Evolutionary conservation across 2,329 filamentous ascomycete genomes (phyloP).

Genomic region (Parastagonospora nodorum): DNA sequence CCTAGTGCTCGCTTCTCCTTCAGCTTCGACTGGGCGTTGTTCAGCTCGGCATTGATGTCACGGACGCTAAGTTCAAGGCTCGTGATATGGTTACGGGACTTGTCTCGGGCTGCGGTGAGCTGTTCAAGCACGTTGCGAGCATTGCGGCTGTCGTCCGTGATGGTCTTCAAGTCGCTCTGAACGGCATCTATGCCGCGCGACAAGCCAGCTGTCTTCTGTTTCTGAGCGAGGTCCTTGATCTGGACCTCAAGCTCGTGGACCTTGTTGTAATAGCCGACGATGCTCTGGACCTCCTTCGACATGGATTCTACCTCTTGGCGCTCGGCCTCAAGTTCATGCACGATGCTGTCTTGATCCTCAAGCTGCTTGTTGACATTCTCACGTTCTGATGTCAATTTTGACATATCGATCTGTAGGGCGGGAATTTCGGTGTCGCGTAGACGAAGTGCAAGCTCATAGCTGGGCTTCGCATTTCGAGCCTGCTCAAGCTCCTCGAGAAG

Average conservation of each 20-base stretch:
- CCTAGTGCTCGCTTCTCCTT: conserved; percentile 78
- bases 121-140: conserved; percentile 69
- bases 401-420: conserved; percentile 66
- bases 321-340: conserved; percentile 66
- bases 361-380: conserved; percentile 47
- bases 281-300: conserved; percentile 74
- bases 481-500: conserved; percentile 64
- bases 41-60: conserved; percentile 75
- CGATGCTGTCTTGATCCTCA: conserved; percentile 69
- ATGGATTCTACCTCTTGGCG: conserved; percentile 77
- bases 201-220: conserved; percentile 70
- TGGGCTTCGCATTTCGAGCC: conserved; percentile 60
- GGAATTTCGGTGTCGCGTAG: conserved; percentile 73
- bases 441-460: conserved; percentile 76
- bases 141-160: conserved; percentile 69
- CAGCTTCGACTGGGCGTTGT: conserved; percentile 71
- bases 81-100: conserved; percentile 69
- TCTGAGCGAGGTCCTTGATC: conserved; percentile 74
- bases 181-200: conserved; percentile 81
- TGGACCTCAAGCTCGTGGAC: conserved; percentile 73
- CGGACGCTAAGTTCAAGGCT: conserved; percentile 77
- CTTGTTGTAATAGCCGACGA: conserved; percentile 73
- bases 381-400: conserved; percentile 52
- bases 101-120: conserved; percentile 72
- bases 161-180: conserved; percentile 71